Evolutionary conservation across 2,329 filamentous ascomycete genomes (phyloP).

Genomic region (Paecilomyces variotii): DNA sequence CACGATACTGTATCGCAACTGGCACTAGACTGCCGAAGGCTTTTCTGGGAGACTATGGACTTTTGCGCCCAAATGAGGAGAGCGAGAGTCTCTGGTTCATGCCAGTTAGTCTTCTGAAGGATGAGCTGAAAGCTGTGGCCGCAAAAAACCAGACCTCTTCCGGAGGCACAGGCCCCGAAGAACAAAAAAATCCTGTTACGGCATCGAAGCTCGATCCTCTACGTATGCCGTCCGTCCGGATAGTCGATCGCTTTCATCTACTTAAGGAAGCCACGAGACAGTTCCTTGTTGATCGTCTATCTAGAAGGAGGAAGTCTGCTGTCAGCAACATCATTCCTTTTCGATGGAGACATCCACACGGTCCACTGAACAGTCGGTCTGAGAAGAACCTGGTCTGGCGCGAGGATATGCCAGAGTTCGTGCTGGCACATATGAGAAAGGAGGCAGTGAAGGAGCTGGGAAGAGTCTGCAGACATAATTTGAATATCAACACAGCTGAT

Average conservation of each 20-base stretch:
- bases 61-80: constrained; percentile 21
- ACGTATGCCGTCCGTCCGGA: constrained; percentile 16
- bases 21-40: constrained; percentile 24
- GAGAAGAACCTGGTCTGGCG: constrained; percentile 36
- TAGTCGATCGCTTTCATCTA: constrained; percentile 19
- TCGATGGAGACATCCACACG: constrained; percentile 25
- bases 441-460: constrained; percentile 29
- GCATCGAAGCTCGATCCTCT: background rate
- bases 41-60: constrained; percentile 27
- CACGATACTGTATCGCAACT: constrained; percentile 26
- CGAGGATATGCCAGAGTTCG: constrained; percentile 39
- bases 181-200: background rate
- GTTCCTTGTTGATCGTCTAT: constrained; percentile 3
- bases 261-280: constrained; percentile 13
- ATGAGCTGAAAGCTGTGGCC: constrained; percentile 16
- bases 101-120: constrained; percentile 23
- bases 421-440: constrained; percentile 30
- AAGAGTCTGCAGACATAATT: constrained; percentile 17
- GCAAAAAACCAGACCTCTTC: background rate
- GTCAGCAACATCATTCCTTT: constrained; percentile 21
- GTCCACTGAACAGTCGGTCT: constrained; percentile 17
- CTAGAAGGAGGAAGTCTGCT: constrained; percentile 9
- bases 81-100: constrained; percentile 23
- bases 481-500: constrained; percentile 9
- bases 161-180: background rate